These are phyloP conservation scores for Glaciozyma antarctica DNA, from an alignment of 768 basidiomycete species.

Conservation along the genomic window DNA sequence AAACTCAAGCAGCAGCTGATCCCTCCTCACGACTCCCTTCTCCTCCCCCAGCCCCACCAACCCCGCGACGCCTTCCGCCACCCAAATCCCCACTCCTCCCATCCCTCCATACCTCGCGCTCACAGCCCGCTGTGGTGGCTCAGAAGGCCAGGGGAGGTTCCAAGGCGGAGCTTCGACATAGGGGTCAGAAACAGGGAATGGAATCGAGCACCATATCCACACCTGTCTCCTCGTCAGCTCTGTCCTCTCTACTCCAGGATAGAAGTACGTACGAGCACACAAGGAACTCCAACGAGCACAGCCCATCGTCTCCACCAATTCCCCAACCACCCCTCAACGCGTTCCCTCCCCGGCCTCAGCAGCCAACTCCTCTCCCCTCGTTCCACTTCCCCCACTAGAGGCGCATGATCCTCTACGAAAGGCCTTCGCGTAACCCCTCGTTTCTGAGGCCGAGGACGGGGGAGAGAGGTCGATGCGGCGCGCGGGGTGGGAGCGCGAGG, in stretches of 20 bases:
- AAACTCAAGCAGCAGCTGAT: background rate
- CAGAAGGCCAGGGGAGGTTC: slow-evolving; percentile 35
- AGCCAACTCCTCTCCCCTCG: slow-evolving; percentile 25
- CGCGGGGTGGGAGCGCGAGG: background rate
- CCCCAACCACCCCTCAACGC: slow-evolving; percentile 40
- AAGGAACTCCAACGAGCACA: slow-evolving; percentile 41
- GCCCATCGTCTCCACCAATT: slow-evolving; percentile 42
- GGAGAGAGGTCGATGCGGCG: background rate
- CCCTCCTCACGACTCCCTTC: background rate
- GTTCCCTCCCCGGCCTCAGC: slow-evolving; percentile 37
- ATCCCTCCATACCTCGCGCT: slow-evolving; percentile 20
- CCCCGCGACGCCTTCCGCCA: background rate
- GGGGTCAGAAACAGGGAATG: slow-evolving; percentile 42
- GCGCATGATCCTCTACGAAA: background rate
- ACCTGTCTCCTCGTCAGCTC: slow-evolving; percentile 29
- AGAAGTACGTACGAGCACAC: slow-evolving; percentile 37
- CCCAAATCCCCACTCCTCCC: slow-evolving; percentile 20
- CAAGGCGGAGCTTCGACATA: slow-evolving; percentile 38
- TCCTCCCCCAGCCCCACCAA: slow-evolving; percentile 1
- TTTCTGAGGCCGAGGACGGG: background rate
- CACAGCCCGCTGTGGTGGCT: background rate
- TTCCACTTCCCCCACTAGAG: background rate
- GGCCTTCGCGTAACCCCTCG: background rate
- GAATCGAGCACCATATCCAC: slow-evolving; percentile 44
- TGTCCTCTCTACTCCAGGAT: background rate